Percentiles rank a stretch among this genome's conserved stretches.
Conservation (phyloP, 2,329 filamentous ascomycete genomes). For the Penicillium sp. region DNA sequence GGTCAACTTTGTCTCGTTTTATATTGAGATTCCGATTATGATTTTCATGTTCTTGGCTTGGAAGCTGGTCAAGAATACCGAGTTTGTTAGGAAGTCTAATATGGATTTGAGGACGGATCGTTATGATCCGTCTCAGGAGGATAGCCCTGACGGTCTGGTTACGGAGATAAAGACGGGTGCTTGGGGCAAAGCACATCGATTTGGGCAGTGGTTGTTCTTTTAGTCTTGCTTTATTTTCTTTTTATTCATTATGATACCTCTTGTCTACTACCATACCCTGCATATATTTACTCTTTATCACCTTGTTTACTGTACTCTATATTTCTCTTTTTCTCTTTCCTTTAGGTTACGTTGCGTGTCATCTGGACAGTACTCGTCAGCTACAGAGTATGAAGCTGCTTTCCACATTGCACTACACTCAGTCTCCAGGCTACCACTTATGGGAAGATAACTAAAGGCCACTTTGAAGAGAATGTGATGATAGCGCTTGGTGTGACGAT, state of each 20-base stretch:
- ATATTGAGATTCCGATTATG: slow-evolving; percentile 63
- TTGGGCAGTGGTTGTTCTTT: slow-evolving; percentile 42
- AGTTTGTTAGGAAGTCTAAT: slow-evolving; percentile 43
- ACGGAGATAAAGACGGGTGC: slow-evolving; percentile 6
- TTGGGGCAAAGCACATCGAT: slow-evolving; percentile 27
- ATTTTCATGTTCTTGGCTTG: slow-evolving; percentile 54
- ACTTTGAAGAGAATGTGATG: neutral
- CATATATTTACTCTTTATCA: neutral
- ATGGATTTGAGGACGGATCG: slow-evolving; percentile 55
- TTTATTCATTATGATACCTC: slow-evolving; percentile 7
- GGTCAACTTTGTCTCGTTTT: slow-evolving; percentile 62
- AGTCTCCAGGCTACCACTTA: neutral
- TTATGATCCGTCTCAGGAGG: slow-evolving; percentile 27
- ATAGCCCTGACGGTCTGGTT: slow-evolving; percentile 25
- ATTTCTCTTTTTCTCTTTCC: neutral
- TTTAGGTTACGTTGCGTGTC: too few relatives aligned
- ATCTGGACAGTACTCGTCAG: too few relatives aligned
- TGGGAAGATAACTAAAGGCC: neutral
- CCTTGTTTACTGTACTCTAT: neutral
- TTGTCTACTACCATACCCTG: neutral
- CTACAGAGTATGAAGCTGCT: neutral
- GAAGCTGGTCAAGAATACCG: slow-evolving; percentile 52
- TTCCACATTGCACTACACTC: neutral
- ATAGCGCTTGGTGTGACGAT: neutral
- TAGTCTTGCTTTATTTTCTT: slow-evolving; percentile 11